Conservation (phyloP, 345 rosid species). For the Luvunga scandens region DNA sequence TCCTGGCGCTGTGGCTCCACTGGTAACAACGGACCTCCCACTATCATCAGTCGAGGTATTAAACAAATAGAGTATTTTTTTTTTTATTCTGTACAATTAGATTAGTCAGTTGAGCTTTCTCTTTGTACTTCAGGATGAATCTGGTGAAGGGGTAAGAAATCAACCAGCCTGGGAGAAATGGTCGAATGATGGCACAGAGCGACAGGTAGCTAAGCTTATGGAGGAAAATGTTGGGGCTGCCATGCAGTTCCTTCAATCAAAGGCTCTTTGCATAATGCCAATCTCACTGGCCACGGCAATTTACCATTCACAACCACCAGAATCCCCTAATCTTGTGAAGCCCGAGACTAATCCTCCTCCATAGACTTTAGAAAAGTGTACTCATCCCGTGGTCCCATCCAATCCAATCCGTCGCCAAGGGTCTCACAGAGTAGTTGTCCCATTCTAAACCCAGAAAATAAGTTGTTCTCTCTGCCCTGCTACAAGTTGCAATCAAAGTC, state of each 20-base stretch:
- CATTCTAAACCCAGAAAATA: constrained; percentile 23
- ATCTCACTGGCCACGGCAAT: constrained; percentile 90
- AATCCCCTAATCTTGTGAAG: constrained; percentile 67
- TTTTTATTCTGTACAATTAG: not conserved
- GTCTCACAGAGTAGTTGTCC: constrained; percentile 27
- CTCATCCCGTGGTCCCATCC: constrained; percentile 23
- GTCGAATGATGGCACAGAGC: constrained; percentile 93
- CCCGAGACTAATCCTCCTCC: constrained; percentile 74
- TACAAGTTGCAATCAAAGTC: constrained; percentile 66
- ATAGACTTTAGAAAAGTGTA: constrained; percentile 32
- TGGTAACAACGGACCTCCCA: constrained; percentile 82
- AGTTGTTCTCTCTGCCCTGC: constrained; percentile 15
- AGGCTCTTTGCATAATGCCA: constrained; percentile 99
- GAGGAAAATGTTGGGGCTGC: constrained; percentile 98
- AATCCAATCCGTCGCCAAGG: no score
- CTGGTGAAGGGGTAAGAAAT: constrained; percentile 71
- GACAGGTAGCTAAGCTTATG: constrained; percentile 96
- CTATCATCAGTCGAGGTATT: constrained; percentile 88
- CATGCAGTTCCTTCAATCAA: constrained; percentile 96
- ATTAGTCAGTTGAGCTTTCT: constrained; percentile 5
- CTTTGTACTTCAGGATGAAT: constrained; percentile 63
- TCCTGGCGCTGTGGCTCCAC: constrained; percentile 99
- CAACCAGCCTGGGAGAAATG: constrained; percentile 98
- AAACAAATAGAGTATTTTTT: not conserved
- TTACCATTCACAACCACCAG: constrained; percentile 80